Percentiles rank a stretch among this genome's conserved stretches.
Evolutionary conservation across 2,329 filamentous ascomycete genomes (phyloP).

Genomic region (Niveomyces coronatus): DNA sequence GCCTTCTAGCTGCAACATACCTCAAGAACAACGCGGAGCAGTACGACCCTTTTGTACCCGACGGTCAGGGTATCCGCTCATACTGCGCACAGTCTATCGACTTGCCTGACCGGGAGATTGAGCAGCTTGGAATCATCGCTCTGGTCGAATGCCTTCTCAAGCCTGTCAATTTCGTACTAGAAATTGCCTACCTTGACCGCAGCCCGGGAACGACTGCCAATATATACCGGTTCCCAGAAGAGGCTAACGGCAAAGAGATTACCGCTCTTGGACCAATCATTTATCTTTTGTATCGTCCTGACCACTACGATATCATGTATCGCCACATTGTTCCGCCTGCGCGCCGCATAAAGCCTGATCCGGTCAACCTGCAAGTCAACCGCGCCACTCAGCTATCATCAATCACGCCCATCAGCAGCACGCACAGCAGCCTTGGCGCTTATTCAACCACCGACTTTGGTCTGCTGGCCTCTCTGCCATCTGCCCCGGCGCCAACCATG

Average conservation of each 20-base stretch:
- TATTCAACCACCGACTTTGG: slow-evolving; percentile 34
- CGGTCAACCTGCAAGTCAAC: slow-evolving; percentile 38
- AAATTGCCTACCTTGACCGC: slow-evolving; percentile 85
- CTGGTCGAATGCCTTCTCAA: slow-evolving; percentile 71
- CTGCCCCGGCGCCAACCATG: slow-evolving; percentile 27
- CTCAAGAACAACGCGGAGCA: slow-evolving; percentile 62
- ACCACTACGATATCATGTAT: slow-evolving; percentile 94
- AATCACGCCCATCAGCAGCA: slow-evolving; percentile 32
- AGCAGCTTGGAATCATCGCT: slow-evolving; percentile 74
- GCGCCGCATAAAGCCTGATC: no score
- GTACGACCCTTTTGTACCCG: slow-evolving; percentile 63
- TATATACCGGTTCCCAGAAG: slow-evolving; percentile 52
- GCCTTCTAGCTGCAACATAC: slow-evolving; percentile 76
- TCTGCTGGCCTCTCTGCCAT: slow-evolving; percentile 24
- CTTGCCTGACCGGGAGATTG: slow-evolving; percentile 71
- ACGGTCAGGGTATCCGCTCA: slow-evolving; percentile 46
- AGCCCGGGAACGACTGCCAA: slow-evolving; percentile 71
- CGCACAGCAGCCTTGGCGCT: slow-evolving; percentile 27
- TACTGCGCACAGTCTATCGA: slow-evolving; percentile 67
- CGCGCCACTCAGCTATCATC: slow-evolving; percentile 38
- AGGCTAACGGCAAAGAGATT: slow-evolving; percentile 35
- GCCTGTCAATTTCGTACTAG: slow-evolving; percentile 66
- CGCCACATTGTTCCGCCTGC: no score
- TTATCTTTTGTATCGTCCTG: slow-evolving; percentile 55
- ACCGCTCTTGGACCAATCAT: slow-evolving; percentile 40